Evolutionary conservation across 768 basidiomycete species (phyloP), one percentile per base, ranked within the genome.

Genomic region (Trametes cinnabarina): DNA sequence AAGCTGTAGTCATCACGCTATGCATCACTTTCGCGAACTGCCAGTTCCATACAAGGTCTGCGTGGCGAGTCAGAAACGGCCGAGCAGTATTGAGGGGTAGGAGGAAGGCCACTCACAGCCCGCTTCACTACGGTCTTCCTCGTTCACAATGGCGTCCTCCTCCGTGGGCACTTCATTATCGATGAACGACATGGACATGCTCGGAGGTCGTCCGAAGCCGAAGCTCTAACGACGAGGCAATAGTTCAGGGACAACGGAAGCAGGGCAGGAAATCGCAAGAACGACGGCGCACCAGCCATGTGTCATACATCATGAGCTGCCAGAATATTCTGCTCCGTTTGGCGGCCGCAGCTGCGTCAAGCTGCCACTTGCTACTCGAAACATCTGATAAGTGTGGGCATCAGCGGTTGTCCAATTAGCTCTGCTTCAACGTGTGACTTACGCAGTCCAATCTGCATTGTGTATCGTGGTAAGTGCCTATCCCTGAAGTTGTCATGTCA

Each of bases 311-410:
- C 63, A 85, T 87, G 19, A 89, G 68, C 40, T 85, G 81, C 86
- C 87, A 91, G 67, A 88, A 89, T 4, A 86, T 70, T n/a, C 75
- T 74, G 50, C 75, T 77, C 19, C 88, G 81, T 55, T 76, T 74
- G 57, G 84, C 76, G 15, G 73, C 68, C 37, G 74, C 70, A n/a
- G 69, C 67, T 17, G 76, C 72, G n/a, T 79, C 74, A 4, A 90
- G 74, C 32, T 82, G 79, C 83, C 87, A 90, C 26, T 83, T 77
- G 8, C 75, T 72, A 47, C 83, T 78, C 47, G 85, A 79, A 19
- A 87, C 71, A 66, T 88, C 86, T 89, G 39, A 44, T 9, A 41
- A n/a, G n/a, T n/a, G n/a, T n/a, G n/a, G n/a, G n/a, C n/a, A n/a
- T n/a, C n/a, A n/a, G n/a, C n/a, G n/a, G n/a, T n/a, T n/a, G n/a